Base-by-base conservation (phyloP, 768 basidiomycete genomes). In the Lactarius hatsudake region DNA sequence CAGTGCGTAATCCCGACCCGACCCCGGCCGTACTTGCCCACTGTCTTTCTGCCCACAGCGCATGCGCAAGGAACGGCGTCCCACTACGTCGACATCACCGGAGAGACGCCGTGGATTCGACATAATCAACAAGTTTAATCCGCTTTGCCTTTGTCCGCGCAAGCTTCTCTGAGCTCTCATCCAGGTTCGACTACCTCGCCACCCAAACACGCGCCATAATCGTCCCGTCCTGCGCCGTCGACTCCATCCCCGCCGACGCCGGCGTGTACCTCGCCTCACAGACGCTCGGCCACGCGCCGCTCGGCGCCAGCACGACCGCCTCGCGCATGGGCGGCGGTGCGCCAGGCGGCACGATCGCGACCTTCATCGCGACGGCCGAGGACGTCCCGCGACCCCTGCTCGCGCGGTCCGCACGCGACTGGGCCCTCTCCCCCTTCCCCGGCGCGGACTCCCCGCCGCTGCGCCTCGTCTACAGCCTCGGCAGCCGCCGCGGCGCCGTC, bases 31-130 rank as follows among this genome's bases (percentile, higher is more conserved):
- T 38, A 38, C 36, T 38, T 38, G 36, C 36, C 34, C 53, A 18
- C 40, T 45, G 28, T 30, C 18, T 17, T 26, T 23, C 59, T 34
- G 17, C 12, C 36, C 15, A 28, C 67, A 91, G 84, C 64, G 88
- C 90, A 5, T 96, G 94, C 69, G 90, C 88, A 5, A 79, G 78
- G 42, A 79, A 89, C 65, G 88, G 90, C 6, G 83, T 85, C 8
- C n/a, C 93, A 96, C 76, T 96, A 96, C 74, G 86, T 94, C 32
- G 96, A 98, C 76, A 79, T 95, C 42, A 86, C 89, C 2, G 89
- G 90, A 9, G 94, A 96, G 75, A 77, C 82, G 0, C 77, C 80
- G 3, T 94, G 88, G 86, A 82, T 90, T 77, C 67, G 78, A 85
- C 17, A 87, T 93, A 59, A 85, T 92, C 57, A 40, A 77, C 34